Conservation (phyloP, 345 rosid species). For the Eucalyptus sp. region DNA sequence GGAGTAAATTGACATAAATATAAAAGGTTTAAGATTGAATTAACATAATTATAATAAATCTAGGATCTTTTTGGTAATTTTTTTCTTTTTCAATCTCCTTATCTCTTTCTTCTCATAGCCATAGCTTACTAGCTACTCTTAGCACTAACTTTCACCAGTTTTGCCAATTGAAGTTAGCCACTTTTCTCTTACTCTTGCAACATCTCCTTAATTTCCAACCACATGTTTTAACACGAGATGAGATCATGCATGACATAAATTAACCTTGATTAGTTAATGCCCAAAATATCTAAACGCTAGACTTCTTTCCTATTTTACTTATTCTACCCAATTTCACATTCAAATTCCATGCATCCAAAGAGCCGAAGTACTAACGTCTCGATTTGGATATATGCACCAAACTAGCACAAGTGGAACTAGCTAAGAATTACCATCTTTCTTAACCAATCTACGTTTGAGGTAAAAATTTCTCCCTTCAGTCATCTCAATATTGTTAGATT, state of each 20-base stretch:
- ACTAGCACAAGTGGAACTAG: too few relatives aligned
- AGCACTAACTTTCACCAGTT: not conserved
- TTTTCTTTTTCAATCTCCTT: not conserved
- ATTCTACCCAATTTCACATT: not conserved
- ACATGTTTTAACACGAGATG: not conserved
- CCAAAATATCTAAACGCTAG: not conserved
- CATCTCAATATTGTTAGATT: not conserved
- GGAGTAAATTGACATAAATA: not conserved
- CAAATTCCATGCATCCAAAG: not conserved
- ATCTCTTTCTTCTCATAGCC: not conserved
- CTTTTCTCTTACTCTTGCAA: not conserved
- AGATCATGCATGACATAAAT: not conserved
- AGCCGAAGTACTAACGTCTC: not conserved
- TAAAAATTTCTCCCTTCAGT: not conserved
- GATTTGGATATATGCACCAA: not conserved
- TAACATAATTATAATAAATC: too few relatives aligned
- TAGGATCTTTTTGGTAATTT: rapidly evolving
- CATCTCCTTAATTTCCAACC: not conserved
- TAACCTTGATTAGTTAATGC: not conserved
- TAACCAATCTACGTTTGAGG: not conserved
- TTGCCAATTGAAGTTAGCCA: not conserved
- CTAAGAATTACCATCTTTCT: not conserved
- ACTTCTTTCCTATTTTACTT: not conserved
- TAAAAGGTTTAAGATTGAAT: rapidly evolving
- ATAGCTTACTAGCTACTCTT: not conserved